Conservation (phyloP, 2,329 filamentous ascomycete genomes). For the Trichoderma breve region DNA sequence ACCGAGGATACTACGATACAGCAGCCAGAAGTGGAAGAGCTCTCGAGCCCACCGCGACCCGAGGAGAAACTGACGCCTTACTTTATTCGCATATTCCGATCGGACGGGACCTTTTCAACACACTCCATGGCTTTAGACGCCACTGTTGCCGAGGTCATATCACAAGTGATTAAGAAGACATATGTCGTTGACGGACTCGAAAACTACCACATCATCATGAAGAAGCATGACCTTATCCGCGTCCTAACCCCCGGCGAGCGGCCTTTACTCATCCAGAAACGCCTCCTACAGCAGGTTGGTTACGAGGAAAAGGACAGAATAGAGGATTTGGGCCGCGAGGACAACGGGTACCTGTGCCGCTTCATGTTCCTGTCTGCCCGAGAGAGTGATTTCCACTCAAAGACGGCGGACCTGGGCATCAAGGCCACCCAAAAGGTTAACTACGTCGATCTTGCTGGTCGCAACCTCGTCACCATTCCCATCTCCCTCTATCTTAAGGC, state of each 20-base stretch:
- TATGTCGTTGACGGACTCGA: constrained; percentile 86
- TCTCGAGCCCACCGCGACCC: constrained; percentile 62
- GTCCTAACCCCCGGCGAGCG: constrained; percentile 76
- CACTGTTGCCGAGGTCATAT: constrained; percentile 80
- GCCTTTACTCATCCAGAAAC: constrained; percentile 88
- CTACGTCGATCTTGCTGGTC: constrained; percentile 86
- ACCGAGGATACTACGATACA: constrained; percentile 63
- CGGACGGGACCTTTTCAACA: constrained; percentile 91
- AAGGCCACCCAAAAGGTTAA: constrained; percentile 86
- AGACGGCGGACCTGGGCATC: constrained; percentile 72
- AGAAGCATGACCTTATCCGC: constrained; percentile 84
- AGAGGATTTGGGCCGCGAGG: constrained; percentile 91
- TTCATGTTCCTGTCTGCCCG: constrained; percentile 93
- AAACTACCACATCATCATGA: constrained; percentile 94
- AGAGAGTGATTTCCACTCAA: constrained; percentile 73
- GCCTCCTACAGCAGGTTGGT: constrained; percentile 84
- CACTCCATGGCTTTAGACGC: constrained; percentile 81
- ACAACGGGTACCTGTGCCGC: constrained; percentile 94
- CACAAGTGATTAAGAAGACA: constrained; percentile 91
- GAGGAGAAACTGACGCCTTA: constrained; percentile 76
- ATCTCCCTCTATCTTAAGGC: constrained; percentile 91
- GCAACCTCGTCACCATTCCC: constrained; percentile 90
- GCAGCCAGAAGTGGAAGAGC: constrained; percentile 64
- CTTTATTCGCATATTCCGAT: constrained; percentile 92
- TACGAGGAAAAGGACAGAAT: constrained; percentile 84